These are phyloP conservation scores for Chaetomium globosum DNA, from an alignment of 2,329 filamentous ascomycete species.

Conservation along the genomic window DNA sequence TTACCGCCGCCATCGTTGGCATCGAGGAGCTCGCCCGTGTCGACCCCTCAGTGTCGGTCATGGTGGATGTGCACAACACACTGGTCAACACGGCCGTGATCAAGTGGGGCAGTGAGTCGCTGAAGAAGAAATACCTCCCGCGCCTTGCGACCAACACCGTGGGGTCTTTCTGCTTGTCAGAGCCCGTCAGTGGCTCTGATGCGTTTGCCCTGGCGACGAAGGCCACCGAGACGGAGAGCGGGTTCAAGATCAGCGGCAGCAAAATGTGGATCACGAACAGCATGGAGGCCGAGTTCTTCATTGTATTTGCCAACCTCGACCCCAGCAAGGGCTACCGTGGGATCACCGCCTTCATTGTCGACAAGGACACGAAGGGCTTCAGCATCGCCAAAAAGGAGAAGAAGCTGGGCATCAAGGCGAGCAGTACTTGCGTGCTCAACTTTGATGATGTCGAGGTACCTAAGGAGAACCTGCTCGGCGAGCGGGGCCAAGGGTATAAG, in stretches of 20 bases:
- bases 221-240: conserved; percentile 77
- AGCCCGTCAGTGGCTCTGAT: conserved; percentile 90
- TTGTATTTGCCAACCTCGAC: conserved; percentile 96
- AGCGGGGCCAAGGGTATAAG: conserved; percentile 93
- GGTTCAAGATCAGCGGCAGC: conserved; percentile 83
- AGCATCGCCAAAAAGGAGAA: conserved; percentile 99
- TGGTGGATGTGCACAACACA: conserved; percentile 98
- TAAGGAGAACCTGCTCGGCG: conserved; percentile 82
- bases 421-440: conserved; percentile 94
- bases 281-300: conserved; percentile 90
- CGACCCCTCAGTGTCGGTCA: conserved; percentile 90
- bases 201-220: conserved; percentile 94
- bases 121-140: conserved; percentile 88
- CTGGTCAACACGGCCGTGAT: conserved; percentile 91
- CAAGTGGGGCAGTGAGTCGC: conserved; percentile 75
- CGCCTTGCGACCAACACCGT: conserved; percentile 86
- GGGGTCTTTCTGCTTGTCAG: conserved; percentile 88
- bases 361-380: conserved; percentile 88
- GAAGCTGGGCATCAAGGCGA: conserved; percentile 95
- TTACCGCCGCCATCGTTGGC: conserved; percentile 90
- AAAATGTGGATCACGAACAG: conserved; percentile 99
- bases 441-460: conserved; percentile 95
- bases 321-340: conserved; percentile 93
- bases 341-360: conserved; percentile 93
- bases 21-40: conserved; percentile 96